Evolutionary conservation across 306 rosid genomes (phyloP).

Genomic region (Alnus glutinosa): DNA sequence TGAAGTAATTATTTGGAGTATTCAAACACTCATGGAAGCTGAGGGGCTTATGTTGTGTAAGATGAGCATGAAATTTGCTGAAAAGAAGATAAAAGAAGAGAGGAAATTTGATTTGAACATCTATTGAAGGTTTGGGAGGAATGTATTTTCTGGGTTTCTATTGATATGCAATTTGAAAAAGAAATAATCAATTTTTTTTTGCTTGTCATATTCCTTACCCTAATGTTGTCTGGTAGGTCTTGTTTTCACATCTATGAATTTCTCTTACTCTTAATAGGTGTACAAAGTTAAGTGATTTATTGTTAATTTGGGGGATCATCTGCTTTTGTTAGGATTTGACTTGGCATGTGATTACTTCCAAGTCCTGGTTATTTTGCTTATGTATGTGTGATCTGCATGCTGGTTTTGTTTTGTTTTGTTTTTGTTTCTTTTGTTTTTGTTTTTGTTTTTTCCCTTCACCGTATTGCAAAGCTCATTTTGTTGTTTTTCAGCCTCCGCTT

Average conservation of each 20-base stretch:
- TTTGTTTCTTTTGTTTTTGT: neutral
- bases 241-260: neutral
- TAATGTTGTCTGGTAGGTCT: neutral
- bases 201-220: neutral
- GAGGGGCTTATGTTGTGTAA: neutral
- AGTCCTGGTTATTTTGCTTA: constrained; percentile 10
- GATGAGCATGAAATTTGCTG: neutral
- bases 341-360: neutral
- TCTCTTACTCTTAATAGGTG: no score
- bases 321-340: neutral
- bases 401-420: neutral
- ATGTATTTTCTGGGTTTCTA: neutral
- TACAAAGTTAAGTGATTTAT: neutral
- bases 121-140: neutral
- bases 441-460: no score
- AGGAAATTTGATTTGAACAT: neutral
- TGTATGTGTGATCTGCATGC: neutral
- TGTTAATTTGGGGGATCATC: neutral
- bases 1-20: neutral
- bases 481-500: constrained; percentile 64
- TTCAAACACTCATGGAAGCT: neutral
- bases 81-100: neutral
- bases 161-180: neutral
- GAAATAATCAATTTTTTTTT: neutral
- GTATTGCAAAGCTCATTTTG: neutral